Base-by-base conservation (phyloP, 345 rosid genomes). In the Citrus maxima region DNA sequence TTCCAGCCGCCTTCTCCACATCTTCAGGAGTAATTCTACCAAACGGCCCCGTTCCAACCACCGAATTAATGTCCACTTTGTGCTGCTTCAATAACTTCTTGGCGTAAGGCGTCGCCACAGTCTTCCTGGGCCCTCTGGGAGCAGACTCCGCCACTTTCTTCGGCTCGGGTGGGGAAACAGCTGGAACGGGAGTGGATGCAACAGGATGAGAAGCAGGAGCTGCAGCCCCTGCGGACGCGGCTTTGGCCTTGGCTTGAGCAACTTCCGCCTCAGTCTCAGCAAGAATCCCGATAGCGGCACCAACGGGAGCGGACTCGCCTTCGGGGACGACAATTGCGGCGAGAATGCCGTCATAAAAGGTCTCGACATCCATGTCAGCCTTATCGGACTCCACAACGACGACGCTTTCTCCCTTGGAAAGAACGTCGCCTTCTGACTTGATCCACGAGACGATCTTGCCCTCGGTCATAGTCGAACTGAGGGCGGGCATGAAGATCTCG, bases 401-500 rank as follows among this genome's bases (percentile, higher is more conserved):
- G 42, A 93, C 98, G 81, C 98, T 95, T 73, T 95, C 97, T 27
- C 98, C 99, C 72, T 93, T 93, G 49, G 93, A 87, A 62, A 95
- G 93, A 64, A 88, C 87, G 80, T 95, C 99, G 37, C 98, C 98
- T 79, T 95, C 98, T 34, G 97, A 92, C 86, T 90, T 95, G 83
- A 91, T 84, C 99, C 99, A 95, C 10, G 97, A 93, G 35, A 93
- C 99, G 85, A 95, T 95, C 86, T 95, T 95, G 62, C 98, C 99
- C 85, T 95, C 99, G n/a, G 97, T 93, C 99, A 95, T 95, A 77
- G 99, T 93, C 79, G 99, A 95, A 74, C 98, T 93, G 78, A 95
- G 96, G 8, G 99, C 97, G 9, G 98, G 99, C 98, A 95, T 95
- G 90, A 95, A 95, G 78, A 95, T 95, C 84, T 95, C 98, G n/a